Evolutionary conservation across 495 filamentous ascomycete genomes (phyloP).

Genomic region (Chlorociboria aeruginascens): DNA sequence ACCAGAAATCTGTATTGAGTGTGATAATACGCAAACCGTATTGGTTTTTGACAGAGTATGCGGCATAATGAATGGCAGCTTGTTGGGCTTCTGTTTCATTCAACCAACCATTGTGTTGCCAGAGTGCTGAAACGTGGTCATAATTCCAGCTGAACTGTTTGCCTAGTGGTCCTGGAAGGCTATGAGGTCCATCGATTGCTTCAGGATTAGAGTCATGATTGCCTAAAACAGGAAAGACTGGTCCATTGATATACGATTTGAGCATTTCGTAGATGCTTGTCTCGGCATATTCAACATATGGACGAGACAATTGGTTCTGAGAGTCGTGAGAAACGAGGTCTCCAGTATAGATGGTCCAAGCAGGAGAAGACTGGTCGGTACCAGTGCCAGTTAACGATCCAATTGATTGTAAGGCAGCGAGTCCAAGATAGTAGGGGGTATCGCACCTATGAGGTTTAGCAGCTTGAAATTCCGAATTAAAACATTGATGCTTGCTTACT

Average conservation of each 20-base stretch:
- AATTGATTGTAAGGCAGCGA: constrained; percentile 45
- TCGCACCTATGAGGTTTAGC: constrained; percentile 25
- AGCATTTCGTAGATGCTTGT: constrained; percentile 24
- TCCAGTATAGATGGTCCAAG: constrained; percentile 34
- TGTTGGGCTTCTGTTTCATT: constrained; percentile 27
- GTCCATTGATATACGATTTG: constrained; percentile 41
- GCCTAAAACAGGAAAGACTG: constrained; percentile 39
- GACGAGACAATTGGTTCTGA: constrained; percentile 29
- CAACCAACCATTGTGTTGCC: constrained; percentile 38
- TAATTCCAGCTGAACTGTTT: constrained; percentile 46
- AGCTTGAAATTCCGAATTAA: background rate
- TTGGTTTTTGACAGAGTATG: constrained; percentile 33
- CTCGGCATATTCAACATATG: constrained; percentile 32
- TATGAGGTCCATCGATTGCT: constrained; percentile 21
- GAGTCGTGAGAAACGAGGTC: constrained; percentile 36
- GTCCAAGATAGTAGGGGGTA: constrained; percentile 44
- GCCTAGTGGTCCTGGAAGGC: constrained; percentile 34
- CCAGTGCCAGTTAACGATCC: constrained; percentile 44
- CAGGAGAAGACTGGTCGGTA: constrained; percentile 23
- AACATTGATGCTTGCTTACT: constrained; percentile 17
- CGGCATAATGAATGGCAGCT: constrained; percentile 30
- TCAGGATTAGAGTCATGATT: constrained; percentile 43
- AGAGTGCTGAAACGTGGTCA: constrained; percentile 32
- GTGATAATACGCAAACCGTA: constrained; percentile 40
- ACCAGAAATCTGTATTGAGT: constrained; percentile 46